Base-by-base conservation (phyloP, 768 basidiomycete species). In the Tricholoma furcatifolium region DNA sequence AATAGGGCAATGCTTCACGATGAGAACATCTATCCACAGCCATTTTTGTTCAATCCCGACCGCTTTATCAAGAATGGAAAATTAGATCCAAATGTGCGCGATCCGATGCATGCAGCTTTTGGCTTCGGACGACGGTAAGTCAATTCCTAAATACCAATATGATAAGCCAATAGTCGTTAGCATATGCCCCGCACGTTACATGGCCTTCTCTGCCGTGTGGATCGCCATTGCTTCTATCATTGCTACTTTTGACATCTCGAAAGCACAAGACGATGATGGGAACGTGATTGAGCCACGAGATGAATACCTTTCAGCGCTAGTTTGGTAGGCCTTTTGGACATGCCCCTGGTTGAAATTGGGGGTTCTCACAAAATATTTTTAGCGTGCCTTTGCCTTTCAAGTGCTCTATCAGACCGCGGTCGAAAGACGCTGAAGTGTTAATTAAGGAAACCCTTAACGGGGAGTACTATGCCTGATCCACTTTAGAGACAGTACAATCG, bases 131-230 rank as follows among this genome's bases (percentile, higher is more conserved):
- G 27, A 7, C 27, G 27, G 27, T 27, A 27, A 4, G 27, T 27
- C 3, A 27, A 27, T 27, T 7, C 27, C 27, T 27, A 27, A 3
- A 27, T 4, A 27, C 7, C 7, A 27, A 27, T 27, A 7, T 7
- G 7, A 27, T 27, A 27, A 3, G 7, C 27, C 7, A 7, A 27
- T 7, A 27, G 3, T 27, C 27, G 27, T 27, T 23, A 61, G 64
- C 11, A 38, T 64, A 23, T 75, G 74, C 44, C 69, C 71, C 14
- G 73, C 71, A 4, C 63, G 62, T 14, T 54, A 63, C 20, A 63
- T 73, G 46, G 73, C 72, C 0, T 62, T 67, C n/a, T 55, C 62
- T 7, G 59, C 56, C 4, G 24, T 73, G 9, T 73, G 62, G 62
- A 62, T 74, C 24, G 58, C 66, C 1, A 55, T 67, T 17, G 65